phyloP scores from a whole-genome alignment of 352 stramenopile species.

The Phytophthora sp. region DNA sequence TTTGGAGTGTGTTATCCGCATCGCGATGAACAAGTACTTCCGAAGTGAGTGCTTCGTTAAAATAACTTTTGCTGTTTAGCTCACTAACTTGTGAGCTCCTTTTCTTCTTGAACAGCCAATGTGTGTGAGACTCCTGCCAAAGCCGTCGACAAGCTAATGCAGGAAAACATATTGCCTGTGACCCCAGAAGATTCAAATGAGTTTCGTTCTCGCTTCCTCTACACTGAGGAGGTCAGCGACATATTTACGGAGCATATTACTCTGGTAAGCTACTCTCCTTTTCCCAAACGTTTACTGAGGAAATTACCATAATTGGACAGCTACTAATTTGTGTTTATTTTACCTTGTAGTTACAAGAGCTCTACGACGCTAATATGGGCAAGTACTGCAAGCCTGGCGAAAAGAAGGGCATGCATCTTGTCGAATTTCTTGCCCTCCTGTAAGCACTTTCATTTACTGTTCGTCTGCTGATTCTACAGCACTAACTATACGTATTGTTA shows the following conservation, averaged over 20 bases:
- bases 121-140: slow-evolving; percentile 71
- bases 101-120: slow-evolving; percentile 42
- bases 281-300: no score
- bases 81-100: not conserved
- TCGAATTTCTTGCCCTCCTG: slow-evolving; percentile 67
- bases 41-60: slow-evolving; percentile 44
- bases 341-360: slow-evolving; percentile 61
- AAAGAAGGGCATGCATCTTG: slow-evolving; percentile 80
- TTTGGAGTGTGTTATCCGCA: slow-evolving; percentile 75
- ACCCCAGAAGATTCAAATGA: slow-evolving; percentile 70
- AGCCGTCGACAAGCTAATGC: slow-evolving; percentile 70
- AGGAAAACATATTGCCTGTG: slow-evolving; percentile 60
- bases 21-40: slow-evolving; percentile 83
- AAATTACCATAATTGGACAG: no score
- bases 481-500: no score
- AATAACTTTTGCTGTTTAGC: not conserved
- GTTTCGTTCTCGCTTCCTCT: slow-evolving; percentile 71
- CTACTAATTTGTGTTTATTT: not conserved
- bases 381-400: slow-evolving; percentile 75
- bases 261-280: slow-evolving; percentile 43
- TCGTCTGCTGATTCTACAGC: not conserved
- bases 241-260: slow-evolving; percentile 75
- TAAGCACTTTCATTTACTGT: slow-evolving; percentile 16
- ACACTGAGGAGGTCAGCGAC: slow-evolving; percentile 81
- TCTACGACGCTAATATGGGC: slow-evolving; percentile 79